Evolutionary conservation across 225 moss, liverwort and hornwort species (phyloP).

Genomic region (Pseudoscleropodium purum): DNA sequence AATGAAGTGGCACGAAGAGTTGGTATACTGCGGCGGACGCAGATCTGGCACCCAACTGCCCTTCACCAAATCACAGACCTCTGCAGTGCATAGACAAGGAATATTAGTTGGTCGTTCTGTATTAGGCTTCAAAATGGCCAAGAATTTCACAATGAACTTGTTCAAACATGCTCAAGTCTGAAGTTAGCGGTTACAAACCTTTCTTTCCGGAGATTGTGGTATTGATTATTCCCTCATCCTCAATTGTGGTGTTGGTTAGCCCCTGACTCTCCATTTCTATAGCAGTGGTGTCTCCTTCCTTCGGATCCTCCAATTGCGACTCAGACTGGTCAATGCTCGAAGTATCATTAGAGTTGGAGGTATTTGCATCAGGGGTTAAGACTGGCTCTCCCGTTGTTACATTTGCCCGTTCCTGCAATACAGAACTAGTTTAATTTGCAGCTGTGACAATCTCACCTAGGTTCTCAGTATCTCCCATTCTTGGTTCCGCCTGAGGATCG

Average conservation of each 20-base stretch:
- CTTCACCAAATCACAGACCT: constrained; percentile 57
- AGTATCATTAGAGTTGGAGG: neutral
- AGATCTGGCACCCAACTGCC: constrained; percentile 79
- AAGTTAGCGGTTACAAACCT: neutral
- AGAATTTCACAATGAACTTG: neutral
- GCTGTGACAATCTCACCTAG: neutral
- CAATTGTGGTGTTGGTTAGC: neutral
- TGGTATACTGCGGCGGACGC: constrained; percentile 56
- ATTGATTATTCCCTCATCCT: neutral
- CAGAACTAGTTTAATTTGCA: neutral
- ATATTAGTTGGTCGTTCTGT: neutral
- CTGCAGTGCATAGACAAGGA: constrained; percentile 5
- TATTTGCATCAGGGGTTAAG: neutral
- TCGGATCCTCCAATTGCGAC: neutral
- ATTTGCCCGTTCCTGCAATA: neutral
- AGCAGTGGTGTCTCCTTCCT: neutral
- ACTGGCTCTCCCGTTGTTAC: neutral
- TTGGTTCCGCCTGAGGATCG: neutral
- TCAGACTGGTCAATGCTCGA: neutral
- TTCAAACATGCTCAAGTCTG: neutral
- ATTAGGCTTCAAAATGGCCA: neutral
- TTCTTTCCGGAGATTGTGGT: neutral
- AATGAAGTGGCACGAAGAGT: constrained; percentile 57
- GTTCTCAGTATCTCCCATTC: neutral
- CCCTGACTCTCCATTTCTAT: neutral